Conservation (phyloP, 805 yeast genomes). For the Saccharomycopsis capsularis region DNA sequence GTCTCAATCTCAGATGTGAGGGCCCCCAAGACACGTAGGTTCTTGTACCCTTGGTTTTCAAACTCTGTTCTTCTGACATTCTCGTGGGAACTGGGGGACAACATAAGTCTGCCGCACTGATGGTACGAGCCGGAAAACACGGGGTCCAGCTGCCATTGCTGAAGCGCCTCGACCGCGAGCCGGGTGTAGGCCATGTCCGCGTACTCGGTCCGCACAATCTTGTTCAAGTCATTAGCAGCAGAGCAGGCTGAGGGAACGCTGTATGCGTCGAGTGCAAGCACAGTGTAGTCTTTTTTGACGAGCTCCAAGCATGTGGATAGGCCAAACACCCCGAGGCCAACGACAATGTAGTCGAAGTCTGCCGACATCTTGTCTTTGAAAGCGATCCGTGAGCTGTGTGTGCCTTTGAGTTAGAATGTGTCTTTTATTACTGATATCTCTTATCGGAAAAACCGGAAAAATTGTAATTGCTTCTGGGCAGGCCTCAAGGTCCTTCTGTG, state of each 20-base stretch:
- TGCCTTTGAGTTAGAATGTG: no score
- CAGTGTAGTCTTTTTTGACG: conserved; percentile 28
- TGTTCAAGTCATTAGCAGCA: conserved; percentile 44
- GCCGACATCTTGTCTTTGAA: conserved; percentile 1
- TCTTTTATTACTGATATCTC: background rate
- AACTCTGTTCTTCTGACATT: conserved; percentile 32
- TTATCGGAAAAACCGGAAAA: background rate
- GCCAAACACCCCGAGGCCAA: conserved; percentile 43
- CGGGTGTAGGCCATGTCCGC: conserved; percentile 36
- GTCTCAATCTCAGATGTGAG: conserved; percentile 25
- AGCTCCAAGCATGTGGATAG: conserved; percentile 38
- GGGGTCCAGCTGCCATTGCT: conserved; percentile 33
- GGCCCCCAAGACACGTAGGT: conserved; percentile 27
- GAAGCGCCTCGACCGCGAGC: conserved; percentile 40
- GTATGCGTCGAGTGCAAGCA: conserved; percentile 35
- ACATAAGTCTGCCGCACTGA: conserved; percentile 37
- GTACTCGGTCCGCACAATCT: conserved; percentile 44
- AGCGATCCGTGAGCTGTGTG: no score
- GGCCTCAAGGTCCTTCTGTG: no score
- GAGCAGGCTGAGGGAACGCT: conserved; percentile 38
- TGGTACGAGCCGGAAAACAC: conserved; percentile 30
- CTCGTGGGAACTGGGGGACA: conserved; percentile 27
- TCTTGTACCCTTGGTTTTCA: conserved; percentile 33
- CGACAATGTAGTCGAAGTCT: conserved; percentile 17
- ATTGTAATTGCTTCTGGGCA: no score